Conservation (phyloP, 257 asterid species). For the Scutellaria barbata region DNA sequence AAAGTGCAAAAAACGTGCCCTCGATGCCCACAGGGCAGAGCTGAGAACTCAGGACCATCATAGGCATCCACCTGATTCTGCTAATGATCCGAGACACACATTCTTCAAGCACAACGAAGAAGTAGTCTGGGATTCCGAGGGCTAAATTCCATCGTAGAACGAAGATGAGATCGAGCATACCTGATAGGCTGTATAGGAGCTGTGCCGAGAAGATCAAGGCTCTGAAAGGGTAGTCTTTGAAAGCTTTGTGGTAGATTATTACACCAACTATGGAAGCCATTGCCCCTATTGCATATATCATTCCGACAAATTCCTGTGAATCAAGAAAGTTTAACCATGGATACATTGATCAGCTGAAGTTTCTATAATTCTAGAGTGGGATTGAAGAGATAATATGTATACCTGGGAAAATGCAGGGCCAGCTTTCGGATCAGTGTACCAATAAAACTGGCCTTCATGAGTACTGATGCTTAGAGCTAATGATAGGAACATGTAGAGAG, state of each 20-base stretch:
- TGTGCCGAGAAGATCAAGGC: constrained; percentile 55
- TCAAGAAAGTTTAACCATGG: neutral
- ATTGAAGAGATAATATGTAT: neutral
- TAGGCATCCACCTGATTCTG: constrained; percentile 74
- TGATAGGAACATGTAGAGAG: constrained; percentile 66
- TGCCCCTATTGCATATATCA: constrained; percentile 72
- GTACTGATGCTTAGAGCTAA: constrained; percentile 67
- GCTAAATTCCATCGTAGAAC: constrained; percentile 60
- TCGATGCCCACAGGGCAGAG: constrained; percentile 70
- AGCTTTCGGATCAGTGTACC: constrained; percentile 69
- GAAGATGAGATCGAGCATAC: constrained; percentile 66
- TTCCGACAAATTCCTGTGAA: constrained; percentile 69
- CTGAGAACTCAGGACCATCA: constrained; percentile 69
- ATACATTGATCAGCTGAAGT: too few species aligned
- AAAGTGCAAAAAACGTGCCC: constrained; percentile 72
- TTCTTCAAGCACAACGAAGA: constrained; percentile 57
- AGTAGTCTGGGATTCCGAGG: constrained; percentile 67
- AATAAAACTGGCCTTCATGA: constrained; percentile 75
- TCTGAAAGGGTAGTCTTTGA: constrained; percentile 63
- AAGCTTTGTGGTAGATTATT: constrained; percentile 67
- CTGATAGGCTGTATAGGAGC: constrained; percentile 52
- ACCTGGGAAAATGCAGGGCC: constrained; percentile 82
- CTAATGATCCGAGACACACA: constrained; percentile 52
- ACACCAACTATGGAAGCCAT: constrained; percentile 74
- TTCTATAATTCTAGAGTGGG: neutral